These are phyloP conservation scores for Pseudogymnoascus sp. DNA, from an alignment of 2,329 filamentous ascomycete genomes.

Conservation along the genomic window DNA sequence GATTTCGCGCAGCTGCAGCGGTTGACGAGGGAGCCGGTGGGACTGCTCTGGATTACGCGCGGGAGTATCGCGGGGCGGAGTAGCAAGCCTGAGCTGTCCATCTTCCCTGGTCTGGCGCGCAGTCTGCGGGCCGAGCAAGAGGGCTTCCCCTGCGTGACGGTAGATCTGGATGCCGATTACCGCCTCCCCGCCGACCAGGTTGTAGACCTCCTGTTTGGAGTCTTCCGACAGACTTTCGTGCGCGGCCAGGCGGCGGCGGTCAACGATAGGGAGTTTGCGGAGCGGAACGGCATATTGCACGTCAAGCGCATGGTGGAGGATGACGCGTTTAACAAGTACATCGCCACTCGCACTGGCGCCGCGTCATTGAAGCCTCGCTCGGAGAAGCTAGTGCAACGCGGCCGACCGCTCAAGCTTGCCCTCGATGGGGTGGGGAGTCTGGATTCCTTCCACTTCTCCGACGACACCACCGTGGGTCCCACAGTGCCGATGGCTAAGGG, in stretches of 20 bases:
- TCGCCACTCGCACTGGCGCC: neutral
- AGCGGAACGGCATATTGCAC: slow-evolving; percentile 23
- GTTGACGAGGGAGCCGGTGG: neutral
- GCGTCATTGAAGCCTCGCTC: neutral
- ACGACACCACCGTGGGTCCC: slow-evolving; percentile 20
- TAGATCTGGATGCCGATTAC: slow-evolving; percentile 18
- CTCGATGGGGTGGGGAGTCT: slow-evolving; percentile 22
- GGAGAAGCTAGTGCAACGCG: slow-evolving; percentile 13
- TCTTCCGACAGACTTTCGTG: slow-evolving; percentile 18
- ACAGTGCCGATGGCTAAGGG: slow-evolving; percentile 8
- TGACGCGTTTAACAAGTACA: slow-evolving; percentile 16
- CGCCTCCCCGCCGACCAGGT: slow-evolving; percentile 29
- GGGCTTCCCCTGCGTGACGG: slow-evolving; percentile 18
- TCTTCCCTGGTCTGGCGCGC: neutral
- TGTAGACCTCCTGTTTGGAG: slow-evolving; percentile 14
- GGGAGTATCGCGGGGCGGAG: neutral
- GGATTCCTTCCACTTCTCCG: slow-evolving; percentile 22
- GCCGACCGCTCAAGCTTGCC: slow-evolving; percentile 19
- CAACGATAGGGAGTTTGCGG: slow-evolving; percentile 25
- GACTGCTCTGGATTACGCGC: neutral
- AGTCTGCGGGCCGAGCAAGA: slow-evolving; percentile 4
- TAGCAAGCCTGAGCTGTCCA: neutral
- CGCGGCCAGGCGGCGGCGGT: neutral
- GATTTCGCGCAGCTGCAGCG: neutral
- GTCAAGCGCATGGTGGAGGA: slow-evolving; percentile 25